phyloP scores from a whole-genome alignment of 768 basidiomycete genomes.

The Tephrocybe rancida region DNA sequence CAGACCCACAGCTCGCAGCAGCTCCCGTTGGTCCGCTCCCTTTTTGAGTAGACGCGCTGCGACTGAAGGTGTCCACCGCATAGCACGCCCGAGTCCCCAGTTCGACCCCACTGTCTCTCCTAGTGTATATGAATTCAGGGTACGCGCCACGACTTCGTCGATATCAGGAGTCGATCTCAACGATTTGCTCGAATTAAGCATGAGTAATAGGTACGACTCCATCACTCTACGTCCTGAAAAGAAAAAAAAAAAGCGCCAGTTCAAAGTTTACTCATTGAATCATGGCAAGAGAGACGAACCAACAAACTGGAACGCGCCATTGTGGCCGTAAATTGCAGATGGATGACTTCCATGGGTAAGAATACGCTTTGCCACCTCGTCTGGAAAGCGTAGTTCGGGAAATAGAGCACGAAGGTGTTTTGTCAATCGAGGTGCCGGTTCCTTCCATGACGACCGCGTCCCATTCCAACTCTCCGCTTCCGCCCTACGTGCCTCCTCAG shows the following conservation, averaged over 20 bases:
- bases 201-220: constrained; percentile 73
- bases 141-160: constrained; percentile 55
- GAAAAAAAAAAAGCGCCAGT: neutral
- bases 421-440: constrained; percentile 32
- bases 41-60: constrained; percentile 34
- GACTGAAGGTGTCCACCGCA: constrained; percentile 74
- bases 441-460: constrained; percentile 17
- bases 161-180: constrained; percentile 54
- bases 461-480: constrained; percentile 12
- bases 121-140: constrained; percentile 71
- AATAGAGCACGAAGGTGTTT: constrained; percentile 68
- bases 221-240: constrained; percentile 72
- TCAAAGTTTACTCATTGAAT: neutral
- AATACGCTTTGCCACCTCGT: constrained; percentile 69
- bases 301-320: constrained; percentile 70
- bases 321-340: constrained; percentile 68
- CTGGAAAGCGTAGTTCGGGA: constrained; percentile 66
- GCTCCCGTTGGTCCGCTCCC: constrained; percentile 29
- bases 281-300: constrained; percentile 44
- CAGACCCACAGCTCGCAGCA: constrained; percentile 61
- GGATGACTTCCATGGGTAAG: constrained; percentile 81
- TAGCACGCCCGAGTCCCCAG: constrained; percentile 73
- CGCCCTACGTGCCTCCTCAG: constrained; percentile 1
- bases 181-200: constrained; percentile 58
- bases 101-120: constrained; percentile 72